Base-by-base conservation (phyloP, 2,329 filamentous ascomycete species). In the Xylaria multiplex region DNA sequence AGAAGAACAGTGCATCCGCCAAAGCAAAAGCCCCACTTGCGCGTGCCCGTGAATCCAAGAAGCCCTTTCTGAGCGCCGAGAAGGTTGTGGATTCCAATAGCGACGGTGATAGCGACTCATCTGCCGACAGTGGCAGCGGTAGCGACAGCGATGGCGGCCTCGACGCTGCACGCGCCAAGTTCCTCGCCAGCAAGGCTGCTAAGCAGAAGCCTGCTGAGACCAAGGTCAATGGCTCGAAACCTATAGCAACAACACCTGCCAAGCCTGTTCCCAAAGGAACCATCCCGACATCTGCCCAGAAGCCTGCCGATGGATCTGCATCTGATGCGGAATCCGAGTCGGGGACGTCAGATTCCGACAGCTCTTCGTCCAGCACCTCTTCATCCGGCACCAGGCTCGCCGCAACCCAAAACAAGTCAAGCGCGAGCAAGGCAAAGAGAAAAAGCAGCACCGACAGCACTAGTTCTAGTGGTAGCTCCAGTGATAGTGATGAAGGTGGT, bases 381-480 rank as follows among this genome's bases (percentile, higher is more conserved):
- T 7, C 55, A 37, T 45, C 59, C 6, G 42, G 14, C 40, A 30
- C 55, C 3, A 55, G 53, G 30, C 62, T 71, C 67, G 72, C 49
- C 71, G 71, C 72, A 69, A 74, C 72, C 59, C 76, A 69, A 56
- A 32, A 19, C 37, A 61, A 54, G 32, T 14, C 56, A 6, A 42
- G 6, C 24, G 52, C 42, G 13, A 65, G 3, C 50, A 64, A 54
- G 46, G 54, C 67, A 14, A 62, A 62, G 11, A 37, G 72, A 37
- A 73, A 73, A 32, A 68, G 53, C 50, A 56, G 45, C 71, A 74
- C 69, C 11, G 64, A 75, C 19, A 75, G 72, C 42, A 75, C 73
- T 30, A 77, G 73, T 55, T 75, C 75, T 11, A 76, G 71, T 46
- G 77, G 76, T 22, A 80, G 77, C 59, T 79, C 81, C 6, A 67